Base-by-base conservation (phyloP, 1,284 basidiomycete genomes). In the Trametes pubescens region DNA sequence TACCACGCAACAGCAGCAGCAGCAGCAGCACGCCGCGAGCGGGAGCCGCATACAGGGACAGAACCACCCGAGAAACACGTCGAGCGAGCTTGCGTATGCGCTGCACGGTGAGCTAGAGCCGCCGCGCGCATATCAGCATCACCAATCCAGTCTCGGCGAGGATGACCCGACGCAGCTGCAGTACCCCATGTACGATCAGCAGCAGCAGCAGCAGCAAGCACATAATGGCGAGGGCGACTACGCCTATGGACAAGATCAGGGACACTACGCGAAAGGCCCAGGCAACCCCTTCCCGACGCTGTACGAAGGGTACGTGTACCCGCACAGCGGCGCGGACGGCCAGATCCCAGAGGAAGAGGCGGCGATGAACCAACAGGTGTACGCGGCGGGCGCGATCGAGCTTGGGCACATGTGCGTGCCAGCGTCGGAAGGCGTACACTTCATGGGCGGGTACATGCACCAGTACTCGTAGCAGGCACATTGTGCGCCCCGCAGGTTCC, bases 51-150 rank as follows among this genome's bases (percentile, higher is more conserved):
- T 57, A 7, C 59, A 61, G 35, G 58, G 46, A 4, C 62, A 59
- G 32, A 57, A 44, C 21, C 65, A 66, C 43, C 40, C 60, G 57
- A 56, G 67, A 32, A 65, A 62, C 58, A 65, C 61, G 24, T 69
- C 69, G 52, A 71, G 71, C 61, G 71, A 72, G 61, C 66, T 71
- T 29, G 71, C 71, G 21, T 66, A 68, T 51, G 71, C 69, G 58
- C 44, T 72, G 37, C 64, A 65, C 21, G 69, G 65, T 38, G 68
- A 62, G 38, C 62, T 55, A 4, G 59, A 61, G 51, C 49, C 40
- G 22, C 1, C 59, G 18, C 49, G 35, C 13, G 18, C 38, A 6
- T 67, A 62, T 51, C 57, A 57, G 26, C 56, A 51, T 8, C 48
- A 47, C 4, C 59, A 54, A 8, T n/a, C 22, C 7, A 35, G 40